These are phyloP conservation scores for Fusarium sp. DNA, from an alignment of 2,329 filamentous ascomycete species.

Conservation along the genomic window DNA sequence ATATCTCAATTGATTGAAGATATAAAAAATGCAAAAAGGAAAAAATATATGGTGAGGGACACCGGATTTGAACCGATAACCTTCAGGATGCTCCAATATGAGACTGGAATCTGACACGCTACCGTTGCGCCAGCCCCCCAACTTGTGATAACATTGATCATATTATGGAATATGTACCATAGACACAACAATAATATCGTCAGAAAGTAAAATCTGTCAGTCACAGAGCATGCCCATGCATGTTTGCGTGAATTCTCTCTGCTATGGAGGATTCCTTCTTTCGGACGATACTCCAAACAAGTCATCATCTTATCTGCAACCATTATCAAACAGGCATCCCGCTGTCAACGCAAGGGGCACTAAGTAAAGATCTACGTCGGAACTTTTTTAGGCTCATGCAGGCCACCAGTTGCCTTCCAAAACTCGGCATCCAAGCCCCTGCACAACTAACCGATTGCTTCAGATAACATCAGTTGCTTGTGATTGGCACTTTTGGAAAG, in stretches of 20 bases:
- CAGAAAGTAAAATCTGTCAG: background rate
- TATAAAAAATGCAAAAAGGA: background rate
- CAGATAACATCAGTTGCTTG: slow-evolving; percentile 11
- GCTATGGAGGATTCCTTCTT: background rate
- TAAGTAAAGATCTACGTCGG: slow-evolving; percentile 20
- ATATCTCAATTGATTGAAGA: background rate
- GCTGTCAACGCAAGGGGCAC: slow-evolving; percentile 1
- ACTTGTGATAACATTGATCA: background rate
- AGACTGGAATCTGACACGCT: slow-evolving; percentile 24
- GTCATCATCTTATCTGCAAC: background rate
- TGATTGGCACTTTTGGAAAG: slow-evolving; percentile 39
- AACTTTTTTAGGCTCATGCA: slow-evolving; percentile 24
- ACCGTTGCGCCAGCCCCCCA: slow-evolving; percentile 22
- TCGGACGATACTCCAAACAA: background rate
- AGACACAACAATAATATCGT: accelerated
- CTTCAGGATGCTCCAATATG: slow-evolving; percentile 13
- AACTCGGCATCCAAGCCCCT: slow-evolving; percentile 15
- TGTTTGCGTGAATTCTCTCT: background rate
- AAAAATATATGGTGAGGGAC: slow-evolving; percentile 16
- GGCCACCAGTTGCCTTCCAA: slow-evolving; percentile 16
- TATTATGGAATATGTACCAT: background rate
- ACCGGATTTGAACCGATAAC: slow-evolving; percentile 23
- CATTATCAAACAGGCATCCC: slow-evolving; percentile 8
- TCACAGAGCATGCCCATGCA: background rate
- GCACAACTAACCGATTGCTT: background rate